A percentile compares a stretch with the other conserved stretches of the same genome.
Conservation (phyloP, 495 filamentous ascomycete genomes). For the Pseudomonodictys pantanalensis region DNA sequence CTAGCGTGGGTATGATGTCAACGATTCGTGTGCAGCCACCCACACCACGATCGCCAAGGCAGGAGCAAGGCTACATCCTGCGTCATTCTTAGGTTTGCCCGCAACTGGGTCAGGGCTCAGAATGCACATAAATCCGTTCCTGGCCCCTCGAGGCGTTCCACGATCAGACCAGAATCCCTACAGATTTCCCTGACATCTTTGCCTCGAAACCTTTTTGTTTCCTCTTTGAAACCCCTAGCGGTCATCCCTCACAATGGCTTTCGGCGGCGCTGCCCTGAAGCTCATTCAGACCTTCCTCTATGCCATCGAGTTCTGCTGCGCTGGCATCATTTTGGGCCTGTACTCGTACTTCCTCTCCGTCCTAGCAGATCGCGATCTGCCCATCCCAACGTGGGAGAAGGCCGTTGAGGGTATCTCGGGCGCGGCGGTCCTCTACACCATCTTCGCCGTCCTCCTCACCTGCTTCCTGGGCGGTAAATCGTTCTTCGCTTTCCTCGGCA, state of each 20-base stretch:
- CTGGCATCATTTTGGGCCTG: constrained; percentile 70
- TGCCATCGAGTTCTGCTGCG: constrained; percentile 66
- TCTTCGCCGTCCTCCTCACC: constrained; percentile 67
- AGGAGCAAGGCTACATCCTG: too few species aligned
- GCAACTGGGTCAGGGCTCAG: too few species aligned
- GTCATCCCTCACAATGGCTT: constrained; percentile 18
- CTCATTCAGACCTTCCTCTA: constrained; percentile 62
- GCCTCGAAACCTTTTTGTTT: neutral
- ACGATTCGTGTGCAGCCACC: too few species aligned
- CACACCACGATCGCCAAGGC: too few species aligned
- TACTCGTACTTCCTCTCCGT: constrained; percentile 72
- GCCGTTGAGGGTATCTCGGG: constrained; percentile 83
- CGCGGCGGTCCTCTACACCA: constrained; percentile 65
- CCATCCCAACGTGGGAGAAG: constrained; percentile 61
- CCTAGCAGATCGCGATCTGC: constrained; percentile 56
- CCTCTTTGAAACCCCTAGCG: neutral
- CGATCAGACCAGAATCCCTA: too few species aligned
- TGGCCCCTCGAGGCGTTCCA: neutral
- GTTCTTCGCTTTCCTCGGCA: constrained; percentile 63
- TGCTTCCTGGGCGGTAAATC: constrained; percentile 73
- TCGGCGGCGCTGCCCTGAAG: constrained; percentile 58
- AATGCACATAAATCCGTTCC: too few species aligned
- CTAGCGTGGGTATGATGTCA: too few species aligned
- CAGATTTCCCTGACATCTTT: neutral
- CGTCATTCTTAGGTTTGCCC: too few species aligned